Evolutionary conservation across 2,329 filamentous ascomycete genomes (phyloP), one percentile per base, ranked within the genome.

Genomic region (Pseudogymnoascus sp.): DNA sequence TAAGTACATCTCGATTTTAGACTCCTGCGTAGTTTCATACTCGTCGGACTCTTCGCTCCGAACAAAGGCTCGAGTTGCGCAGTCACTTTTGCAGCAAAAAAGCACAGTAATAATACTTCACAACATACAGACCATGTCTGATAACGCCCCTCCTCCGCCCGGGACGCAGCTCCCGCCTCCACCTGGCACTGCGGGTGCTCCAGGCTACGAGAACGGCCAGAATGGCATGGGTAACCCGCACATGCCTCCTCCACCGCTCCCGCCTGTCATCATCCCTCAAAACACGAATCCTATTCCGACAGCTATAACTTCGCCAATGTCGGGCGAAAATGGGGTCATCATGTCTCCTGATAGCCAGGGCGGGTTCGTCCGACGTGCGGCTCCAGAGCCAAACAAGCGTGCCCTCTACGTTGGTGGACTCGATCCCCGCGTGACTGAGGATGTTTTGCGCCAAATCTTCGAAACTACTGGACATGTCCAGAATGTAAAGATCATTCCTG

Each of bases 401-500:
- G 95, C 95, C 64, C 81, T 99, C 66, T 99, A 99, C 73, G 91
- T 99, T 64, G 95, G 95, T 67, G 95, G 95, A 62, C 81, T 99
- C 70, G 95, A 99, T 75, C 91, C 93, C 71, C 86, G 95, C 69
- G 93, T 98, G 66, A 97, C 93, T 33, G 93, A 98, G 78, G 93
- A 98, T 74, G 91, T 98, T 63, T 79, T 98, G 76, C 91, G 92
- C 73, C 93, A 98, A 77, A 98, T 98, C 72, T 99, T 99, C 73
- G 95, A 99, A 82, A 99, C 95, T 6, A 97, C 93, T 65, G 95
- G 95, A 63, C 95, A 99, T 78, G 95, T 99, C 68, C 89, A 96
- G 79, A 97, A 91, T 74, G 95, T 99, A 75, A 99, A 99, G 83
- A 97, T 99, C 74, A 99, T 99, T 75, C 95, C 95, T 61, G 95